Conservation (phyloP, 2,329 filamentous ascomycete species). For the Paraphoma sp. region DNA sequence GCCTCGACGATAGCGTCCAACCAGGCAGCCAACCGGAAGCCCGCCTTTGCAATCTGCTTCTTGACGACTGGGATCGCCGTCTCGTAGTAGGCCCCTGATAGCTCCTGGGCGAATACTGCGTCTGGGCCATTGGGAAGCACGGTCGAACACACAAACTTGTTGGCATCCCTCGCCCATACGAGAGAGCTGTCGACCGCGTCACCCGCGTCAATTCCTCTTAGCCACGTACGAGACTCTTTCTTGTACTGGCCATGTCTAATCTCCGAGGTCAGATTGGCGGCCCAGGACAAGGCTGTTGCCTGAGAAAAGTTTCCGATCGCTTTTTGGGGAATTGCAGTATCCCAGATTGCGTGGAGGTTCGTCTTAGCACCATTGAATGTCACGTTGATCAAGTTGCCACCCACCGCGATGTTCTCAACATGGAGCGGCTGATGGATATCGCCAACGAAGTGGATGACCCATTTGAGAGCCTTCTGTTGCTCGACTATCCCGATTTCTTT, state of each 20-base stretch:
- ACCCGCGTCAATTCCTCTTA: constrained; percentile 43
- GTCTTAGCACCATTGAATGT: constrained; percentile 50
- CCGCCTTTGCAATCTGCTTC: constrained; percentile 53
- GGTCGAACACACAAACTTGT: constrained; percentile 50
- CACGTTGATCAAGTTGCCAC: constrained; percentile 54
- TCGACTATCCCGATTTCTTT: constrained; percentile 37
- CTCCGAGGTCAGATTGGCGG: constrained; percentile 42
- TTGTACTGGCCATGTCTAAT: constrained; percentile 51
- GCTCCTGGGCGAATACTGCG: constrained; percentile 45
- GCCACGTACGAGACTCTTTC: constrained; percentile 41
- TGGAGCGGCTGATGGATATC: constrained; percentile 78
- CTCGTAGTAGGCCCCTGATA: constrained; percentile 47
- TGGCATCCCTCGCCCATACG: constrained; percentile 53
- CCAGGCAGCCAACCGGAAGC: constrained; percentile 40
- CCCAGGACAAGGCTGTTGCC: constrained; percentile 48
- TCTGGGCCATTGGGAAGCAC: constrained; percentile 50
- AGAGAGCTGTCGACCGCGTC: constrained; percentile 47
- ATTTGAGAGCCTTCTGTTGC: constrained; percentile 55
- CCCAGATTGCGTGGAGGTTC: constrained; percentile 55
- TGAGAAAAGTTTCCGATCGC: constrained; percentile 49
- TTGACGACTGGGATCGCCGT: constrained; percentile 48
- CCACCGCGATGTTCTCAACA: constrained; percentile 55
- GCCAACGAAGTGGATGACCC: constrained; percentile 65
- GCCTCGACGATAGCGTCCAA: constrained; percentile 34
- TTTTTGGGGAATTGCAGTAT: constrained; percentile 53